A percentile compares a stretch with the other conserved stretches of the same genome.
phyloP scores from a whole-genome alignment of 2,329 filamentous ascomycete genomes.

The Colletotrichum cuscutae region DNA sequence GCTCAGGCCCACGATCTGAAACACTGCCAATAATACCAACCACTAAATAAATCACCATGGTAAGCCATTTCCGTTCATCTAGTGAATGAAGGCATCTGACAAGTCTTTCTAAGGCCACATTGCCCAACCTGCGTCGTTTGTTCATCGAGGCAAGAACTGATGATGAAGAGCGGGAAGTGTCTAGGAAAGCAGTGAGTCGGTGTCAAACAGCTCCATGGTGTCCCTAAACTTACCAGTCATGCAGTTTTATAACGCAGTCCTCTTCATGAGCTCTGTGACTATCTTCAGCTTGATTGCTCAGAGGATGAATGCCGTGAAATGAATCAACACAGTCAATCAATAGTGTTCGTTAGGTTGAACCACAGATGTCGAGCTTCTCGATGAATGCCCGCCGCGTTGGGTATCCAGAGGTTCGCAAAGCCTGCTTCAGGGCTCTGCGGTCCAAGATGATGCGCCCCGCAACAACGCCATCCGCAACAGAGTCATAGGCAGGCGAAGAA shows the following conservation, averaged over 20 bases:
- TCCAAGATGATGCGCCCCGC: not conserved
- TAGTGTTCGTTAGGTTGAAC: not conserved
- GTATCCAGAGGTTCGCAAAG: not conserved
- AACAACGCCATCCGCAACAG: not conserved
- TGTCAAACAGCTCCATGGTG: not conserved
- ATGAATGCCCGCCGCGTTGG: not conserved
- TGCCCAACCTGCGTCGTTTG: constrained; percentile 94
- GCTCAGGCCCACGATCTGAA: no score
- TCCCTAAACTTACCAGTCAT: not conserved
- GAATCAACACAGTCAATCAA: not conserved
- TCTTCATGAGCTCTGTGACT: constrained; percentile 96
- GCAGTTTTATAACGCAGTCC: constrained; percentile 96
- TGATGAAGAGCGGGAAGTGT: constrained; percentile 93
- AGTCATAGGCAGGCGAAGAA: no score
- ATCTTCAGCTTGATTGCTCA: constrained; percentile 95
- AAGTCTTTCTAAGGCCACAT: constrained; percentile 68
- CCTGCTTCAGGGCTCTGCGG: not conserved
- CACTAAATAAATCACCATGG: constrained; percentile 23
- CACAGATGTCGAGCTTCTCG: not conserved
- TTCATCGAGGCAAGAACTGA: constrained; percentile 96
- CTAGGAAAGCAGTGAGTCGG: constrained; percentile 82
- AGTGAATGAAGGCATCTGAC: constrained; percentile 13
- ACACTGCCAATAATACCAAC: not conserved
- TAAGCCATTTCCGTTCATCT: not conserved
- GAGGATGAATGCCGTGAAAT: constrained; percentile 71